Evolutionary conservation across 495 filamentous ascomycete genomes (phyloP).

Genomic region (Jackrogersella minutella): DNA sequence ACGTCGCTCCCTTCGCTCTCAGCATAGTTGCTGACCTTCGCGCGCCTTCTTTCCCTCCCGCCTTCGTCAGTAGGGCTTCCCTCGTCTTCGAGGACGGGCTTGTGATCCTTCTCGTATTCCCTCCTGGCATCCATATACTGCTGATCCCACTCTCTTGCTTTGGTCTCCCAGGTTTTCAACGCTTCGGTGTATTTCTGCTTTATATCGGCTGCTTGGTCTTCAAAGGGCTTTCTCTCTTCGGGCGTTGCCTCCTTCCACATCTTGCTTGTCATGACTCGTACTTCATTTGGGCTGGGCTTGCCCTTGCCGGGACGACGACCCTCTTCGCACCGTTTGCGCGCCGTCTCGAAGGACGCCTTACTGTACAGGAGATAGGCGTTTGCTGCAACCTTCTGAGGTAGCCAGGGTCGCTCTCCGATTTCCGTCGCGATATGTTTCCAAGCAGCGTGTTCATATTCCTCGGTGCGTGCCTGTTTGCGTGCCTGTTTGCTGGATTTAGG

Average conservation of each 20-base stretch:
- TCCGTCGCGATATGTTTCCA: conserved; percentile 70
- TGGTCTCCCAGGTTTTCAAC: conserved; percentile 63
- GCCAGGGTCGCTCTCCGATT: conserved; percentile 75
- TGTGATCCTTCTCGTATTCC: conserved; percentile 70
- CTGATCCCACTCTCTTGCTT: conserved; percentile 73
- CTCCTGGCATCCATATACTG: conserved; percentile 65
- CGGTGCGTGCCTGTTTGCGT: conserved; percentile 61
- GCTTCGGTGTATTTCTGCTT: conserved; percentile 68
- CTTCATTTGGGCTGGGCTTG: conserved; percentile 77
- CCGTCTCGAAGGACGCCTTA: conserved; percentile 79
- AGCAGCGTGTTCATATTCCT: conserved; percentile 77
- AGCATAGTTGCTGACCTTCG: conserved; percentile 51
- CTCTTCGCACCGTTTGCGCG: conserved; percentile 75
- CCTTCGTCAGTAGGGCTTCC: conserved; percentile 24
- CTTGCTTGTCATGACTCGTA: conserved; percentile 79
- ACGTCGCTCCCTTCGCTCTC: conserved; percentile 47
- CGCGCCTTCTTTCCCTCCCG: conserved; percentile 42
- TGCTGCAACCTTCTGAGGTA: conserved; percentile 71
- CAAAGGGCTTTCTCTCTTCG: conserved; percentile 75
- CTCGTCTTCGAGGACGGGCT: conserved; percentile 43
- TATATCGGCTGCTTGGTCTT: conserved; percentile 72
- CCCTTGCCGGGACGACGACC: conserved; percentile 68
- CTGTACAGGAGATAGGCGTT: conserved; percentile 82
- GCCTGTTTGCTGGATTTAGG: conserved; percentile 59
- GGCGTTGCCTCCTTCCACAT: conserved; percentile 84